Evolutionary conservation across 2,329 filamentous ascomycete species (phyloP).

Genomic region (Ophiocordyceps sinensis): DNA sequence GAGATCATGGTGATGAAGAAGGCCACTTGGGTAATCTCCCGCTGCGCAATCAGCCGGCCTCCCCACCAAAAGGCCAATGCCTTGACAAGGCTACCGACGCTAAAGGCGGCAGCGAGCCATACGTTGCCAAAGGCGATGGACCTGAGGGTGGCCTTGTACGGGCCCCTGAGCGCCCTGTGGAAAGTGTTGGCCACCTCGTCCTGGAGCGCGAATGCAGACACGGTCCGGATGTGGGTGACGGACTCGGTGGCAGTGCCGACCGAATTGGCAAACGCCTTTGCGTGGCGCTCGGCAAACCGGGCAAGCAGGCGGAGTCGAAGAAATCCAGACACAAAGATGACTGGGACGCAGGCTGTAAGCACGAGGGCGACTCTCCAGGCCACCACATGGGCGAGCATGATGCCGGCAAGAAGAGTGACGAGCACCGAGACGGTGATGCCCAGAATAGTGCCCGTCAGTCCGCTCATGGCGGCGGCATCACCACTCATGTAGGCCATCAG

Average conservation of each 20-base stretch:
- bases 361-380: conserved; percentile 67
- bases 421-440: conserved; percentile 54
- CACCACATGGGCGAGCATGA: conserved; percentile 55
- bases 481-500: conserved; percentile 55
- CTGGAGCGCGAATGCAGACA: conserved; percentile 40
- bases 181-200: conserved; percentile 38
- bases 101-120: conserved; percentile 46
- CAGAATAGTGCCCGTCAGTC: conserved; percentile 55
- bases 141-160: conserved; percentile 38
- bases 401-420: conserved; percentile 53
- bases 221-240: conserved; percentile 49
- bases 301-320: conserved; percentile 52
- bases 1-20: conserved; percentile 63
- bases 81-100: conserved; percentile 52
- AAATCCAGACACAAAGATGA: conserved; percentile 54
- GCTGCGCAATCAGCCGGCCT: conserved; percentile 51
- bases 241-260: conserved; percentile 53
- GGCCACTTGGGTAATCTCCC: conserved; percentile 48
- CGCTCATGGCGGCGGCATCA: conserved; percentile 52
- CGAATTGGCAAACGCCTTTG: conserved; percentile 48
- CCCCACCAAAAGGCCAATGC: conserved; percentile 74
- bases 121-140: conserved; percentile 37
- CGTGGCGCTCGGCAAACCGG: conserved; percentile 47
- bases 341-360: conserved; percentile 51
- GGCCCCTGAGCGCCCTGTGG: conserved; percentile 30